Percentiles rank a stretch among this genome's conserved stretches.
Conservation (phyloP, 345 rosid genomes). For the Brassica nigra region DNA sequence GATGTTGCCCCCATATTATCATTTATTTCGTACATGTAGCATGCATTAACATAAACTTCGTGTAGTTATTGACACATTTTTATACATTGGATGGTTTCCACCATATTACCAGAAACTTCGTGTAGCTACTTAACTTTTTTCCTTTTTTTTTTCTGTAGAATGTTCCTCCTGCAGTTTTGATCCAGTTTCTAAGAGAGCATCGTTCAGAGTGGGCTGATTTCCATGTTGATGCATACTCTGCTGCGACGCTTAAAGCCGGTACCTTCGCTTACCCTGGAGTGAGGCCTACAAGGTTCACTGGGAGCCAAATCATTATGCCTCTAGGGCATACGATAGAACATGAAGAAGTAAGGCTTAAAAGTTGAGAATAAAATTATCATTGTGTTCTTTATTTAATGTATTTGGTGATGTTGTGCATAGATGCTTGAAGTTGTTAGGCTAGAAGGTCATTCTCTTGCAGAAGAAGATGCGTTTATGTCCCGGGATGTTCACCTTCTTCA, state of each 20-base stretch:
- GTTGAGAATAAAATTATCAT: not conserved
- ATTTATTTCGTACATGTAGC: too few relatives aligned
- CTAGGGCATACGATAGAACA: slow-evolving; percentile 96
- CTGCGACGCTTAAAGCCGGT: slow-evolving; percentile 81
- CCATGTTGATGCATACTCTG: slow-evolving; percentile 94
- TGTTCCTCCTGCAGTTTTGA: slow-evolving; percentile 90
- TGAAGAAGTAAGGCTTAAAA: slow-evolving; percentile 64
- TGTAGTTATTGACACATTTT: too few relatives aligned
- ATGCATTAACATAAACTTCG: too few relatives aligned
- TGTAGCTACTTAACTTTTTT: too few relatives aligned
- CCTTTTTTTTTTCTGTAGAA: slow-evolving; percentile 46
- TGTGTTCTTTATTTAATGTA: not conserved
- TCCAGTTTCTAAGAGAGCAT: slow-evolving; percentile 93
- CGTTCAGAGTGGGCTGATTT: slow-evolving; percentile 99
- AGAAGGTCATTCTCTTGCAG: slow-evolving; percentile 90
- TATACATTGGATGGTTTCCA: too few relatives aligned
- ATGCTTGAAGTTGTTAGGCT: slow-evolving; percentile 89
- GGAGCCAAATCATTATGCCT: slow-evolving; percentile 95
- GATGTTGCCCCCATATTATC: too few relatives aligned
- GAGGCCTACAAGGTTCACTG: slow-evolving; percentile 95
- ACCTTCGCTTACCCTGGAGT: slow-evolving; percentile 80
- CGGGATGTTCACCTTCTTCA: slow-evolving; percentile 94
- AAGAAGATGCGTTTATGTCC: slow-evolving; percentile 87
- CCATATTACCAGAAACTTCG: too few relatives aligned
- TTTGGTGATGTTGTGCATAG: slow-evolving; percentile 44